Percentiles rank a stretch among this genome's conserved stretches.
phyloP scores from a whole-genome alignment of 345 rosid genomes.

The Litchi chinensis region DNA sequence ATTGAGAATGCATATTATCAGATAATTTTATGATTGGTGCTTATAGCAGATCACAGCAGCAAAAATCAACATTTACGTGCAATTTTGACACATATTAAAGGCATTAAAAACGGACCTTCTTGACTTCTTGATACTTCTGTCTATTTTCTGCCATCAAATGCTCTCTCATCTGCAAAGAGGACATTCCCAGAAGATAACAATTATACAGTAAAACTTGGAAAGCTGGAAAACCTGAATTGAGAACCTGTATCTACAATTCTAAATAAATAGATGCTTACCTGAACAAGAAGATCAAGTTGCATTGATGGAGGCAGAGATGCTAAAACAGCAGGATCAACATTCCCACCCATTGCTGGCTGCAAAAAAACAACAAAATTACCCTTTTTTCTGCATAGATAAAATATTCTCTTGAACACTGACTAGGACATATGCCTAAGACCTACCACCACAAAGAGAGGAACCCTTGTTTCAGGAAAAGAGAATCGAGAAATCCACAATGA shows the following conservation, averaged over 20 bases:
- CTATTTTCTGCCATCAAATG: conserved; percentile 94
- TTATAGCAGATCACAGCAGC: neutral
- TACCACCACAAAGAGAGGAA: neutral
- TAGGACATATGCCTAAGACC: neutral
- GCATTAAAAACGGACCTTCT: conserved; percentile 62
- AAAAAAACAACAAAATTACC: conserved; percentile 18
- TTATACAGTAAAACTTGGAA: neutral
- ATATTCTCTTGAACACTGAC: neutral
- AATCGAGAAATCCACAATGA: neutral
- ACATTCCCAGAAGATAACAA: conserved; percentile 2
- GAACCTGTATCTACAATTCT: conserved; percentile 6
- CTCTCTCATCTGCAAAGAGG: conserved; percentile 79
- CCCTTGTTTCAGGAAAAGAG: neutral
- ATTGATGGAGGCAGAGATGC: conserved; percentile 56
- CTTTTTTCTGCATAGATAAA: neutral
- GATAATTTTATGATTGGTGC: neutral
- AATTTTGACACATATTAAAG: neutral
- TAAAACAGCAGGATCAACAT: conserved; percentile 47
- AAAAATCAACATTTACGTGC: neutral
- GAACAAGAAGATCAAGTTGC: conserved; percentile 53
- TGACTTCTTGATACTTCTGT: conserved; percentile 91
- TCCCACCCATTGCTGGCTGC: conserved; percentile 48
- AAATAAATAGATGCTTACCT: conserved; percentile 22
- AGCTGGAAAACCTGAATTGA: conserved; percentile 18
- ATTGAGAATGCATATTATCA: neutral